A percentile compares a stretch with the other conserved stretches of the same genome.
Conservation (phyloP, 495 filamentous ascomycete genomes). For the Neurospora sp. region DNA sequence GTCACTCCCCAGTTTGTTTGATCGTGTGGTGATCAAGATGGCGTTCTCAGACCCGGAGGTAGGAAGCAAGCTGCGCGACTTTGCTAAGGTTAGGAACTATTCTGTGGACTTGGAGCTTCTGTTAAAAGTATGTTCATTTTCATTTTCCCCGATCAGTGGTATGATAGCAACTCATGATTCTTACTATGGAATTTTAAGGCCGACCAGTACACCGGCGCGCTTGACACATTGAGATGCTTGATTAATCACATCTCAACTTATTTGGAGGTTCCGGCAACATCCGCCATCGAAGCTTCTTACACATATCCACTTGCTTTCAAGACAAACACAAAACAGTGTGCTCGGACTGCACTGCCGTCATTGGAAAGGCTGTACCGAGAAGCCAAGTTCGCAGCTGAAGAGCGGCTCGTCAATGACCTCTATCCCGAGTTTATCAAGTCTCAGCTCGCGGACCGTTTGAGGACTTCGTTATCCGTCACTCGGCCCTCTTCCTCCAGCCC, state of each 20-base stretch:
- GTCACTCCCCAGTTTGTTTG: constrained; percentile 30
- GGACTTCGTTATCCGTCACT: constrained; percentile 11
- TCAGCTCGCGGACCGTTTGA: constrained; percentile 21
- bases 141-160: not conserved
- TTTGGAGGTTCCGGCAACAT: constrained; percentile 29
- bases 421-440: constrained; percentile 41
- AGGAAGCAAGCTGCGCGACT: constrained; percentile 30
- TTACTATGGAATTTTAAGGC: constrained; percentile 8
- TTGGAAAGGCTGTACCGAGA: constrained; percentile 37
- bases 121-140: constrained; percentile 25
- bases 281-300: constrained; percentile 28
- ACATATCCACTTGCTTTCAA: constrained; percentile 24
- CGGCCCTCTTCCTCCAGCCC: constrained; percentile 1
- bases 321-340: constrained; percentile 30
- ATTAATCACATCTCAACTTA: constrained; percentile 36
- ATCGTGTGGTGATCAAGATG: constrained; percentile 34
- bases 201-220: constrained; percentile 21
- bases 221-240: constrained; percentile 28
- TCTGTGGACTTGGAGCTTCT: constrained; percentile 41
- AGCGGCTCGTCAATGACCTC: constrained; percentile 30
- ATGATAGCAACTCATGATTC: not conserved
- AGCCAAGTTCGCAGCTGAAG: constrained; percentile 32
- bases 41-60: constrained; percentile 37
- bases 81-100: constrained; percentile 30
- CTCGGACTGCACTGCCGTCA: constrained; percentile 26